Evolutionary conservation across 768 basidiomycete species (phyloP).

Genomic region (Ramaria sp.): DNA sequence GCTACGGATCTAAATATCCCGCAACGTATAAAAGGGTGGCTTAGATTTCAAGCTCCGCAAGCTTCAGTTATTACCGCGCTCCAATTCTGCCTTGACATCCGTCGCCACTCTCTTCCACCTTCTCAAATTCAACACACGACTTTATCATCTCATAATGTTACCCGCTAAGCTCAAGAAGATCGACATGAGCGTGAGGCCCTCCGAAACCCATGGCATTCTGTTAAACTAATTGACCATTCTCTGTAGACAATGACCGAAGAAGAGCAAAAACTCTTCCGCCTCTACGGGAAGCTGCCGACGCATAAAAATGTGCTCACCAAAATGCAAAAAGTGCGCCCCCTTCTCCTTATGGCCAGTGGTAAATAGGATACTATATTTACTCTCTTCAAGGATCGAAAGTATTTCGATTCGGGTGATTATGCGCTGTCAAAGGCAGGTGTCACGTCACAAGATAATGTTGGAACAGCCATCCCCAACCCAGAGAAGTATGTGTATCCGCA

Average conservation of each 20-base stretch:
- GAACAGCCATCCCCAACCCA: slow-evolving; percentile 96
- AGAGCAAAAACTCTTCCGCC: slow-evolving; percentile 88
- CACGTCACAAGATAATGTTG: slow-evolving; percentile 78
- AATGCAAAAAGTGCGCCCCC: slow-evolving; percentile 79
- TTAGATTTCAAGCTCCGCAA: slow-evolving; percentile 18
- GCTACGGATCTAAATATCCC: neutral
- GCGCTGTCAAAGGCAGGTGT: slow-evolving; percentile 93
- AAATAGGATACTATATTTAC: no score
- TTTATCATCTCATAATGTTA: slow-evolving; percentile 37
- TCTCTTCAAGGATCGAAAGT: slow-evolving; percentile 97
- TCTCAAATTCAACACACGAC: slow-evolving; percentile 17
- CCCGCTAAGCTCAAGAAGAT: slow-evolving; percentile 82
- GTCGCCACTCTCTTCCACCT: slow-evolving; percentile 15
- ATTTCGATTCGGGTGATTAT: slow-evolving; percentile 99
- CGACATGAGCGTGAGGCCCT: slow-evolving; percentile 73
- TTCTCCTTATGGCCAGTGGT: no score
- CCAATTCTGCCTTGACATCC: slow-evolving; percentile 1
- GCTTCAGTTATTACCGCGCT: slow-evolving; percentile 15
- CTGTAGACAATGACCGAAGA: slow-evolving; percentile 69
- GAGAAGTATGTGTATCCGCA: slow-evolving; percentile 59
- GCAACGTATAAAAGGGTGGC: slow-evolving; percentile 14
- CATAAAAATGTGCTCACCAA: slow-evolving; percentile 90
- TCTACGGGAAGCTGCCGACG: slow-evolving; percentile 89
- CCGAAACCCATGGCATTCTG: neutral
- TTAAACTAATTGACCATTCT: neutral